Evolutionary conservation across 495 filamentous ascomycete species (phyloP), one percentile per base, ranked within the genome.

Genomic region (Xylaria grammica): DNA sequence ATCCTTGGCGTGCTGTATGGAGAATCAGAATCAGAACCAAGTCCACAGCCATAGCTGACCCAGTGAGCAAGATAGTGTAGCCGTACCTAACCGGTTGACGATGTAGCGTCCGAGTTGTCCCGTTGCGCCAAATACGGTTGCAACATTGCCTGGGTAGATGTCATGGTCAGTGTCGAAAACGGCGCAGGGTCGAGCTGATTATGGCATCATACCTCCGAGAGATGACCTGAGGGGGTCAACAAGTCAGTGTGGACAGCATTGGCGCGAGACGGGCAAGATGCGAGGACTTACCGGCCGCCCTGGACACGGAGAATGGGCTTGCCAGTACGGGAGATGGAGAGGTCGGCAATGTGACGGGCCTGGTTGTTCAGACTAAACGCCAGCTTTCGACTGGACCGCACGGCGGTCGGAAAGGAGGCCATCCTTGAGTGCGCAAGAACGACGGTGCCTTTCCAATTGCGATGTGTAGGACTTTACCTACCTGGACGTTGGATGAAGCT

Each of bases 101-200:
- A 99, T 96, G 77, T 99, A 99, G 71, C 95, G 89, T 71, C 95
- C 95, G 42, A 99, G 84, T 76, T 96, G 93, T 66, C 95, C 95
- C 45, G 94, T 97, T 66, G 96, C 96, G 78, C 95, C 95, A 78
- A 99, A 99, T 72, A 99, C 93, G 45, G 95, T 99, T 36, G 90
- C 94, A 63, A 93, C 97, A 78, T 98, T 92, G 57, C 92, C 94
- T 92, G 38, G 49, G 40, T 3, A 32, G 29, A 82, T 67, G 55
- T 44, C 60, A 55, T 49, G 3, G 74, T 74, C 53, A 77, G 66
- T 34, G 65, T 79, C 60, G 75, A 62, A 34, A 61, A 46, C 42
- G 44, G 42, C 32, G 59, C 60, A 73, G 58, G 65, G 74, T 65
- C 70, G 72, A 63, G 13, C 30, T 17, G 60, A 59, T 58, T 42